Evolutionary conservation across 164 flowering plant species (phyloP), one percentile per base, ranked within the genome.

Genomic region (Akebia trifoliata): DNA sequence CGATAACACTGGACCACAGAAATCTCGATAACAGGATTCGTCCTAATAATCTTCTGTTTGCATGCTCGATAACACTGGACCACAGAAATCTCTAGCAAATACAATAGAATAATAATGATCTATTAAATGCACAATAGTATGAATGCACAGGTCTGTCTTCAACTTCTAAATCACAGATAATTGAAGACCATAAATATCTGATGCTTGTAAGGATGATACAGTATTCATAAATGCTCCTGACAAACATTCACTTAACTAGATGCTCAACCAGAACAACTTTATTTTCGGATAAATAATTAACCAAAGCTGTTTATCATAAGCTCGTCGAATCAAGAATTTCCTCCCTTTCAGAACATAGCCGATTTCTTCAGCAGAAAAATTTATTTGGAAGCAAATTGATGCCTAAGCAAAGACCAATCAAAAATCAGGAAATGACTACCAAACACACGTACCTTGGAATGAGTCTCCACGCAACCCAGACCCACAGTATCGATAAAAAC

Each of bases 401-500:
- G 10, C 11, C 24, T 9, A 31, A 28, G 24, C 15, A 25, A 25
- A 59, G 20, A 44, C 26, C 45, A 44, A 40, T 18, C 1, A 56
- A 3, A 43, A 55, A 44, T 8, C 21, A 26, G 20, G 4, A 56
- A 56, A 47, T 17, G 28, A 11, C 20, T 8, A 34, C 25, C 29
- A 34, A 35, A 31, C 7, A 60, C 53, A n/a, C 18, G 20, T 78
- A 94, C 99, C 96, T 86, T 78, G 2, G 53, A 69, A 73, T 48
- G 84, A 60, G 97, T 88, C 54, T 90, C 95, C 9, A 74, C 69
- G 57, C 68, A 63, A 57, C 83, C 82, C 31, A 77, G 52, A 21
- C 90, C 96, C 20, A 86, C 82, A 51, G 90, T 85, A 64, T 94
- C 87, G 52, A 94, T 68, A 63, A 62, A 83, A 36, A 56, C 71